phyloP scores from a whole-genome alignment of 768 basidiomycete genomes.

The Lanmaoa pseudosensibilis region DNA sequence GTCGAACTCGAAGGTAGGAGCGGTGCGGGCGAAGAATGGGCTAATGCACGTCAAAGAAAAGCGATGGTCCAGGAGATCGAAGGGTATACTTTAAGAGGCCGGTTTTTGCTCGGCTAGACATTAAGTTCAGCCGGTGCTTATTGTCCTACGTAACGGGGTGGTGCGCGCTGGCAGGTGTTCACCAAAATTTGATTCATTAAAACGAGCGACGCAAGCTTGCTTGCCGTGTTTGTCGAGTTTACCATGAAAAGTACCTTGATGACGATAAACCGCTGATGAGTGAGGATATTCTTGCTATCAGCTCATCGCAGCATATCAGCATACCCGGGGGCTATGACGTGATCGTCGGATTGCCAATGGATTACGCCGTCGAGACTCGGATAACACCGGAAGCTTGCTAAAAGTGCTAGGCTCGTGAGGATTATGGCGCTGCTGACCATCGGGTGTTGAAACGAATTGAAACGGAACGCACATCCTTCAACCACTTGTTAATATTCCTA shows the following conservation, averaged over 20 bases:
- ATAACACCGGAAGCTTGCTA: background rate
- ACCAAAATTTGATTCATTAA: background rate
- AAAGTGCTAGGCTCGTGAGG: background rate
- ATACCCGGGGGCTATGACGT: background rate
- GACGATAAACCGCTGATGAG: background rate
- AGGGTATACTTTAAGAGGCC: background rate
- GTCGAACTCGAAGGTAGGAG: background rate
- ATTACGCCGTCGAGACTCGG: background rate
- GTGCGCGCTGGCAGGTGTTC: background rate
- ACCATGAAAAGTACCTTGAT: background rate
- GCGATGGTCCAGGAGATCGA: no score
- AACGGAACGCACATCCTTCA: no score
- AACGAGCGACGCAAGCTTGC: background rate
- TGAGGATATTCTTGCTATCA: background rate
- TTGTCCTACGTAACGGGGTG: background rate
- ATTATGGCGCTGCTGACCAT: background rate
- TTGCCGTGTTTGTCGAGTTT: background rate
- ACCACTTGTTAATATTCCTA: no score
- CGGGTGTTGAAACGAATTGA: no score
- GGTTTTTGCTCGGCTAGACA: background rate
- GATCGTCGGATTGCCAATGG: background rate
- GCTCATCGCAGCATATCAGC: no score
- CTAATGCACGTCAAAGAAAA: background rate
- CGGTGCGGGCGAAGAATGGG: no score
- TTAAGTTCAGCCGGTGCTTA: background rate